Evolutionary conservation across 2,329 filamentous ascomycete genomes (phyloP).

Genomic region (Colletotrichum sojae): DNA sequence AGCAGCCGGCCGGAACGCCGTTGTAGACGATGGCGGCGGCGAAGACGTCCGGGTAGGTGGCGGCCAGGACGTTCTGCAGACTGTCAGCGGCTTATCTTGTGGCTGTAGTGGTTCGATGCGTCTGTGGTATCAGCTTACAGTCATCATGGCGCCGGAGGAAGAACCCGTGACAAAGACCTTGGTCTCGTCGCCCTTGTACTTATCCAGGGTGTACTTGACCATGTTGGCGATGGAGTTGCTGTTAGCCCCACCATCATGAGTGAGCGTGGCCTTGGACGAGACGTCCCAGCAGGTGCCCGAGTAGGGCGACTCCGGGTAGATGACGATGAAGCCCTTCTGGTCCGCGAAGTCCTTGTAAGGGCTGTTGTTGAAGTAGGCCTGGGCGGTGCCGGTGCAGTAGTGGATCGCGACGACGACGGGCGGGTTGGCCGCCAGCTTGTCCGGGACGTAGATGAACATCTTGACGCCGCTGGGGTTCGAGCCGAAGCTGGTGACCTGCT

Average conservation of each 20-base stretch:
- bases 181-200: conserved; percentile 62
- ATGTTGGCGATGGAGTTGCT: conserved; percentile 67
- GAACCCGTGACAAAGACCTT: conserved; percentile 64
- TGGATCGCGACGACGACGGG: conserved; percentile 68
- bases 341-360: conserved; percentile 69
- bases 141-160: conserved; percentile 41
- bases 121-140: conserved; percentile 6
- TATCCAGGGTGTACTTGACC: conserved; percentile 63
- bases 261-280: conserved; percentile 63
- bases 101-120: no score
- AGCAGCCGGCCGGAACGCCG: conserved; percentile 70
- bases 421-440: conserved; percentile 55
- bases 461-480: conserved; percentile 46
- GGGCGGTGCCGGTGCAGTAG: conserved; percentile 69
- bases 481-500: conserved; percentile 48
- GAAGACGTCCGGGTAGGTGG: conserved; percentile 69
- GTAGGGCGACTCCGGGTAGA: conserved; percentile 60
- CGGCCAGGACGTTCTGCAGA: conserved; percentile 60
- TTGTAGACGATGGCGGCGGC: conserved; percentile 65
- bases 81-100: background rate
- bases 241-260: conserved; percentile 66
- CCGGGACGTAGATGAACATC: conserved; percentile 50
- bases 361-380: conserved; percentile 64
- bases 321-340: conserved; percentile 67
- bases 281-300: conserved; percentile 72